Base-by-base conservation (phyloP, 2,329 filamentous ascomycete species). In the Fusarium sp. region DNA sequence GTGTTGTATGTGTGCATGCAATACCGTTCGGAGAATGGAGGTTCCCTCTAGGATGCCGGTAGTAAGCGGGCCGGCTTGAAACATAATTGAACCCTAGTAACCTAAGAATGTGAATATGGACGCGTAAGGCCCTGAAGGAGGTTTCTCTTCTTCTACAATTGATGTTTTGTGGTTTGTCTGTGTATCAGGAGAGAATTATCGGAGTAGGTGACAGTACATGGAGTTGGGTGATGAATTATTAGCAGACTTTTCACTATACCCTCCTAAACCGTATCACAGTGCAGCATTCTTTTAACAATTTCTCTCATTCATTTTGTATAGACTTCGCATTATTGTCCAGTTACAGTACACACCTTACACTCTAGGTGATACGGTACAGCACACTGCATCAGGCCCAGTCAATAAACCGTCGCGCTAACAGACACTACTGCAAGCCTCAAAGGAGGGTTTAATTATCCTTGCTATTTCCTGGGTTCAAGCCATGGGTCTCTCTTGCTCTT, bases 371-470 rank as follows among this genome's bases (percentile, higher is more conserved):
- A 62, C 54, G 33, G 43, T 43, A 66, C 35, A 59, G 28, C 43
- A 52, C 46, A 54, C 63, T 40, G 7, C 30, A 38, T 28, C 28
- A 50, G 60, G 28, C 59, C 75, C 75, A 76, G 67, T 77, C 76
- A 77, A 78, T 78, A 78, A 78, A 75, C 70, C 76, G 72, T 46
- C 65, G 60, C 75, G 72, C 76, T 78, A 78, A 74, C 28, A 44
- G 42, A 43, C 42, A 54, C 71, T 74, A 74, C 71, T 78, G 76
- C 76, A 78, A 70, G 69, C 74, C 72, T 57, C 53, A 18, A 21
- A 53, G 57, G 61, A 60, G 62, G 63, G 62, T 60, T 52, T 71
- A 60, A 67, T 71, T 52, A 64, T 67, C 72, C 69, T 69, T 70
- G 72, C 46, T 54, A 23, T 52, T 25, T 23, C n/a, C 12, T 18